These are phyloP conservation scores for Pythium apleroticum DNA, from an alignment of 352 stramenopile genomes.

Conservation along the genomic window DNA sequence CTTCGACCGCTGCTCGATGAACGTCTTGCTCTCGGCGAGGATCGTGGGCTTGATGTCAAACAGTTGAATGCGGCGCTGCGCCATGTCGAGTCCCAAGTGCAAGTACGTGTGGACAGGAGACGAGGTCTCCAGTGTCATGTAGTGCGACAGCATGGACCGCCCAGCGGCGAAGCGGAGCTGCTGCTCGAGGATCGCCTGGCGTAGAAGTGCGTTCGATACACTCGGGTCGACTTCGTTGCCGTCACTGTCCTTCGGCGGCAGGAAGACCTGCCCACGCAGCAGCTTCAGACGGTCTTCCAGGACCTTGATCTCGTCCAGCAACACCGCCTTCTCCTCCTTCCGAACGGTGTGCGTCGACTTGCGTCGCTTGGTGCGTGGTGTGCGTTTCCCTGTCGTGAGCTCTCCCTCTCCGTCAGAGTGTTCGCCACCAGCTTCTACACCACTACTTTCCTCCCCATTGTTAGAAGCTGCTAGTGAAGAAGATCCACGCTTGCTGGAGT, in stretches of 20 bases:
- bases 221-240: constrained; percentile 12
- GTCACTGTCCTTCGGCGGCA: constrained; percentile 6
- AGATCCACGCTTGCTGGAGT: too few species aligned
- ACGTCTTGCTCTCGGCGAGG: constrained; percentile 32
- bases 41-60: constrained; percentile 31
- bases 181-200: constrained; percentile 26
- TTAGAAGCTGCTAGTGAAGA: too few species aligned
- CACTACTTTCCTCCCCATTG: constrained; percentile 5
- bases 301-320: constrained; percentile 16
- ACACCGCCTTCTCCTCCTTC: constrained; percentile 26
- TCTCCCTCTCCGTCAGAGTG: constrained; percentile 8
- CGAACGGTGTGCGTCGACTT: constrained; percentile 27
- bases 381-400: background rate
- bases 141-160: constrained; percentile 25
- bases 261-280: constrained; percentile 23
- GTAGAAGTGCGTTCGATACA: constrained; percentile 22
- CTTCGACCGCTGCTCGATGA: constrained; percentile 39
- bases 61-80: constrained; percentile 35
- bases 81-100: constrained; percentile 34
- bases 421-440: background rate
- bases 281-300: constrained; percentile 22
- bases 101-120: constrained; percentile 30
- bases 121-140: constrained; percentile 16
- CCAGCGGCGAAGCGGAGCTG: constrained; percentile 24
- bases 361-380: constrained; percentile 20